Conservation (phyloP, 148 eudicot genomes). For the Fagopyrum esculentum region DNA sequence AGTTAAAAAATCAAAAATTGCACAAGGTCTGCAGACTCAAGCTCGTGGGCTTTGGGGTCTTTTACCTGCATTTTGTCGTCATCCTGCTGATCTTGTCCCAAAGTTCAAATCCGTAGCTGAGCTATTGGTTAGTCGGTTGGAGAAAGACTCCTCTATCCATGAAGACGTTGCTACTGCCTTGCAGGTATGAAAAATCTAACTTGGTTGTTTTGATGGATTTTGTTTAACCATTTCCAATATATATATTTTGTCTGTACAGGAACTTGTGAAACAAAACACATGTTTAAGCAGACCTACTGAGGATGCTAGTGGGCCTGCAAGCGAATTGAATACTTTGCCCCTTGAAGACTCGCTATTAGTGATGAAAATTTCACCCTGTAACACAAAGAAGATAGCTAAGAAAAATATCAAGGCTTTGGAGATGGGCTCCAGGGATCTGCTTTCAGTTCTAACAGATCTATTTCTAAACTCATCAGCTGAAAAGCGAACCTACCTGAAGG, state of each 20-base stretch:
- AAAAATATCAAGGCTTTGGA: conserved; percentile 53
- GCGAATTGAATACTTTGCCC: conserved; percentile 21
- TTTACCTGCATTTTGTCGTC: conserved; percentile 79
- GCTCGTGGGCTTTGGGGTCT: conserved; percentile 64
- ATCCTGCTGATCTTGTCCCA: conserved; percentile 53
- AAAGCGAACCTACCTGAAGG: conserved; percentile 51
- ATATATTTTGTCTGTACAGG: conserved; percentile 24
- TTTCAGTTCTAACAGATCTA: conserved; percentile 41
- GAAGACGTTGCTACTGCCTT: conserved; percentile 52
- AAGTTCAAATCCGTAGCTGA: conserved; percentile 45
- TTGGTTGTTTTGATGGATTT: background rate
- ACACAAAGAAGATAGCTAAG: conserved; percentile 42
- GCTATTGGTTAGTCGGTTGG: conserved; percentile 38
- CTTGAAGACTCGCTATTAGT: conserved; percentile 25
- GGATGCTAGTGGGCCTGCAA: conserved; percentile 22
- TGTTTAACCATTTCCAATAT: background rate
- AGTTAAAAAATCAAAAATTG: conserved; percentile 58
- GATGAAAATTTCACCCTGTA: conserved; percentile 21
- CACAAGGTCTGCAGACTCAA: conserved; percentile 64
- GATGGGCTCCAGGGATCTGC: conserved; percentile 47
- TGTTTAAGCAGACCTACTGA: conserved; percentile 26
- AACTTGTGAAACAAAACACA: conserved; percentile 64
- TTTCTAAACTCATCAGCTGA: conserved; percentile 46
- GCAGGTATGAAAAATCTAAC: conserved; percentile 37
- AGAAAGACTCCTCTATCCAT: conserved; percentile 54